Evolutionary conservation across 768 basidiomycete species (phyloP).

Genomic region (Termitomyces bulborhizus): DNA sequence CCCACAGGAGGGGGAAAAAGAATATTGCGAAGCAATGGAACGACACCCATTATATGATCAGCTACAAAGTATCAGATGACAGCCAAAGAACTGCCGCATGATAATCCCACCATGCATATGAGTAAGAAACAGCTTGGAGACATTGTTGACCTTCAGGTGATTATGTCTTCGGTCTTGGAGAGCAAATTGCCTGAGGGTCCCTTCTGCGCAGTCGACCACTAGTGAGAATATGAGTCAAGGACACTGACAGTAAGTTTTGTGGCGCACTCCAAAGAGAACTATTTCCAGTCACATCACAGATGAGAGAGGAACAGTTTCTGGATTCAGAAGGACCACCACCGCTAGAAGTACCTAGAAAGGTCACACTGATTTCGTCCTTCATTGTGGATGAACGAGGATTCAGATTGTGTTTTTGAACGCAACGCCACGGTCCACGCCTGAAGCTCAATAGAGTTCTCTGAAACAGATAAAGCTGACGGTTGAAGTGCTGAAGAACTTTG

Average conservation of each 20-base stretch:
- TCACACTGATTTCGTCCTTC: constrained; percentile 44
- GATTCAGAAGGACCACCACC: constrained; percentile 70
- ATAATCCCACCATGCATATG: constrained; percentile 67
- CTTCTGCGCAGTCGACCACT: constrained; percentile 84
- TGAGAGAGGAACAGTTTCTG: constrained; percentile 74
- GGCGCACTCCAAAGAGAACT: constrained; percentile 63
- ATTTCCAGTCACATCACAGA: constrained; percentile 50
- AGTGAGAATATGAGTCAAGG: background rate
- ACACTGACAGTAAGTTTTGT: background rate
- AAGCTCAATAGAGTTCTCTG: background rate
- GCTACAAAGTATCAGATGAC: constrained; percentile 25
- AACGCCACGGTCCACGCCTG: background rate
- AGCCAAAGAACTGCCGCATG: background rate
- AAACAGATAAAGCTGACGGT: background rate
- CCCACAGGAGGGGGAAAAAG: constrained; percentile 40
- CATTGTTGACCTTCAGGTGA: constrained; percentile 35
- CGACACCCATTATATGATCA: constrained; percentile 72
- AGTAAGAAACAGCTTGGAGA: constrained; percentile 74
- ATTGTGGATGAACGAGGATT: constrained; percentile 14
- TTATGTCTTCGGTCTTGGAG: constrained; percentile 36
- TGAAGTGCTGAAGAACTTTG: background rate
- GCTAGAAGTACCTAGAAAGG: constrained; percentile 72
- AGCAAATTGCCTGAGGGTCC: constrained; percentile 65
- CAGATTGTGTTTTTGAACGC: background rate
- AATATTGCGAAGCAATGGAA: constrained; percentile 56